Base-by-base conservation (phyloP, 169 alveolate genomes). In the Plasmodium chabaudi region DNA sequence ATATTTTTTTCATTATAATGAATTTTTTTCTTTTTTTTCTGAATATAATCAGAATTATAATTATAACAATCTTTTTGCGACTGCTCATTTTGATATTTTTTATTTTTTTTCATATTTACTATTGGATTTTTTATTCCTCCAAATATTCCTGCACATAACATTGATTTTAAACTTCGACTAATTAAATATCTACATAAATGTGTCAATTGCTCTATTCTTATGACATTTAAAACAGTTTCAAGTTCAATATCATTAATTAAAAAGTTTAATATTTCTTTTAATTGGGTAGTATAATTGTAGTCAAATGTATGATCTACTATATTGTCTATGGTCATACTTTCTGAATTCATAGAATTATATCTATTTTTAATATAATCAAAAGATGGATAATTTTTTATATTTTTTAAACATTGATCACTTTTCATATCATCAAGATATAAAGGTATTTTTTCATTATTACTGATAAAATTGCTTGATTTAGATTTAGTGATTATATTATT, bases 61-160 rank as follows among this genome's bases (percentile, higher is more conserved):
- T 82, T 82, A 67, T 82, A 67, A 34, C 42, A 34, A 34, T 71
- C 90, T 57, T 55, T 82, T 49, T 67, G 53, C 13, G 90, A 65
- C 9, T 70, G 13, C 68, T 49, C 71, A 49, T 86, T 86, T 0
- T 64, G 70, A 42, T 39, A 46, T 6, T 42, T 21, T 6, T 86
- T 71, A 21, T 68, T 70, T 51, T 70, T 86, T 17, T 53, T 71
- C 53, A 59, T 51, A 64, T 49, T 86, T 47, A 70, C 63, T 86
- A 86, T 69, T 57, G 87, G 75, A 72, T 88, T 75, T 84, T 27
- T 72, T 68, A 75, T 77, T 56, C 77, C 92, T 63, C 89, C 91
- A 55, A 92, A 92, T 44, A 92, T 64, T 53, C 95, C 95, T 10
- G 95, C 95, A 61, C 92, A 72, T 12, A 92, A 74, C 71, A 92